Evolutionary conservation across 768 basidiomycete species (phyloP).

Genomic region (Grammothele lineata): DNA sequence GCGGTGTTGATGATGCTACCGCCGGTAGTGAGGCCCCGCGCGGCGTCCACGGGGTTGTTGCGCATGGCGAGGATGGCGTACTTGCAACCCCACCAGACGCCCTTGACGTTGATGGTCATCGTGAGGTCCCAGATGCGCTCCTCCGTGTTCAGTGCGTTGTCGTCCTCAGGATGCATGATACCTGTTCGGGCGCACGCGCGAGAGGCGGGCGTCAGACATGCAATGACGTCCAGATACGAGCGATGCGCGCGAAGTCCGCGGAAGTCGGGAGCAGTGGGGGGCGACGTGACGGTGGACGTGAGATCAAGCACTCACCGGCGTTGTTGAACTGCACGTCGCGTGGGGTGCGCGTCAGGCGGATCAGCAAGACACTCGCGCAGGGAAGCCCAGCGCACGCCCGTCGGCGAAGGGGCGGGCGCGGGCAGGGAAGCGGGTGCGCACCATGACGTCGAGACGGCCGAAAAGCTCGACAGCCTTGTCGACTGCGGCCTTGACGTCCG

Average conservation of each 20-base stretch:
- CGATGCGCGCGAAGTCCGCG: not conserved
- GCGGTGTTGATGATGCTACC: slow-evolving; percentile 98
- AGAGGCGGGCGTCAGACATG: not conserved
- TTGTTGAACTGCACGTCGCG: slow-evolving; percentile 75
- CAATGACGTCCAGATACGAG: not conserved
- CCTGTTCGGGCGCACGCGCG: slow-evolving; percentile 45
- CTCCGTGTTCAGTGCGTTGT: slow-evolving; percentile 93
- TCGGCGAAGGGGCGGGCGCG: not conserved
- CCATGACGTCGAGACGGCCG: slow-evolving; percentile 95
- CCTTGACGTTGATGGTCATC: slow-evolving; percentile 94
- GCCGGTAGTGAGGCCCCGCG: slow-evolving; percentile 74
- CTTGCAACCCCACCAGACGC: slow-evolving; percentile 99
- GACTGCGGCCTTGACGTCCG: slow-evolving; percentile 78
- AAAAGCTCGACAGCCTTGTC: slow-evolving; percentile 77
- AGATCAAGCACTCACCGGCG: too few species aligned
- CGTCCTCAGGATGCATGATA: slow-evolving; percentile 97
- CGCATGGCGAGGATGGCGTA: slow-evolving; percentile 97
- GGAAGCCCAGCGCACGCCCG: not conserved
- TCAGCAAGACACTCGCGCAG: not conserved
- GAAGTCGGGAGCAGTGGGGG: not conserved
- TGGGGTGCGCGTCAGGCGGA: not conserved
- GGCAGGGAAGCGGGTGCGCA: slow-evolving; percentile 31
- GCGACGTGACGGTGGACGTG: slow-evolving; percentile 11
- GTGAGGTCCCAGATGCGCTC: slow-evolving; percentile 95
- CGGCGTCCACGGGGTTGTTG: slow-evolving; percentile 77